Base-by-base conservation (phyloP, 441 rosid species). In the Eutrema salsugineum region DNA sequence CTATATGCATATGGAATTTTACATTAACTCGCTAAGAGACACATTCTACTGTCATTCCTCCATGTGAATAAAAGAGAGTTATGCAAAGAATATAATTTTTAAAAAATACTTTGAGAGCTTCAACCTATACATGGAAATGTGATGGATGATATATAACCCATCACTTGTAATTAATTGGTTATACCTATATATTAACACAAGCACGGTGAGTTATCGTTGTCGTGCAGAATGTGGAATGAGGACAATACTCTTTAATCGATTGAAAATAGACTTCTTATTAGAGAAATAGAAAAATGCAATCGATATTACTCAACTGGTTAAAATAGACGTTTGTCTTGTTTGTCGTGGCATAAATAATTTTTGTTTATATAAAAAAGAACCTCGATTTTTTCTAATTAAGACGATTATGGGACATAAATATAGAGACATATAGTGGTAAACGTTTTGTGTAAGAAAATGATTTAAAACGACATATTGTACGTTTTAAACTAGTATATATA, bases 11-110 rank as follows among this genome's bases (percentile, higher is more conserved):
- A 36, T 63, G 59, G 46, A 63, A 38, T 50, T 63, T 54, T 58
- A 54, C 65, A 54, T 54, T 62, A 63, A 75, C 70, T 68, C 70
- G 12, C 70, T 36, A 65, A 38, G 32, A 11, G 70, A 69, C 66
- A 75, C 43, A 65, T 9, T 14, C 24, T 19, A 46, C 59, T 55
- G 70, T 55, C 75, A 54, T 55, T 68, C 73, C 14, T 46, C 70
- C 79, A 75, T 75, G 75, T 68, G 79, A 62, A 53, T 43, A 68
- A 48, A 73, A 49, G 33, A 47, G 36, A 68, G 15, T 19, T 36
- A 16, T 28, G 49, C 3, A 65, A 46, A 57, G n/a, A n/a, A 65
- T 5, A 7, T 48, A 49, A 30, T 10, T 33, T 1, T 1, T 1
- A 22, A 2, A 28, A 49, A 38, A 33, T 22, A n/a, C 22, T 19